A percentile compares a stretch with the other conserved stretches of the same genome.
phyloP scores from a whole-genome alignment of 2,329 filamentous ascomycete species.

The Trichoderma endophyticum region DNA sequence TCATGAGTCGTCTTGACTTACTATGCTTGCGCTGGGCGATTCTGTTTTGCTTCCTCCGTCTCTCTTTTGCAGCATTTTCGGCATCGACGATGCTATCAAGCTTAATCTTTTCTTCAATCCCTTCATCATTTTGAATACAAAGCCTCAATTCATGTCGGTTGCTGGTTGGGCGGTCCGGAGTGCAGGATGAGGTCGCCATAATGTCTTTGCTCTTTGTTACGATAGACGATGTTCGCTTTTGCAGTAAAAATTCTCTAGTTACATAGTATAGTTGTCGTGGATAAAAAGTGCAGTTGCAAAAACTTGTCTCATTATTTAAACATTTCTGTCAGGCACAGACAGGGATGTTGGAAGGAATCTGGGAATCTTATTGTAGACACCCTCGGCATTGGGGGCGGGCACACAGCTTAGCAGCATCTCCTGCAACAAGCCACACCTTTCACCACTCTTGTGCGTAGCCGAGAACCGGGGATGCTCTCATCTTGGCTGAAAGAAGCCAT shows the following conservation, averaged over 20 bases:
- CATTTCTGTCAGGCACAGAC: background rate
- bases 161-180: background rate
- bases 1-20: background rate
- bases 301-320: conserved; percentile 1
- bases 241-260: background rate
- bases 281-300: background rate
- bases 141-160: background rate
- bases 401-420: conserved; percentile 11
- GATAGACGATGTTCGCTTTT: background rate
- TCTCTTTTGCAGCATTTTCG: conserved; percentile 8
- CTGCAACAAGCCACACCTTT: conserved; percentile 9
- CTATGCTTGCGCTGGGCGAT: conserved; percentile 16
- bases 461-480: background rate
- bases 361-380: conserved; percentile 10
- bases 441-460: background rate
- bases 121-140: background rate
- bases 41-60: conserved; percentile 10
- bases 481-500: background rate
- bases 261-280: background rate
- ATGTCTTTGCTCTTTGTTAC: background rate
- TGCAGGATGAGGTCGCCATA: background rate
- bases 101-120: background rate
- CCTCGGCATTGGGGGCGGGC: conserved; percentile 14
- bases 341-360: conserved; percentile 11
- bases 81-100: background rate